phyloP scores from a whole-genome alignment of 2,329 filamentous ascomycete genomes.

The Cladosporium sphaerospermum region DNA sequence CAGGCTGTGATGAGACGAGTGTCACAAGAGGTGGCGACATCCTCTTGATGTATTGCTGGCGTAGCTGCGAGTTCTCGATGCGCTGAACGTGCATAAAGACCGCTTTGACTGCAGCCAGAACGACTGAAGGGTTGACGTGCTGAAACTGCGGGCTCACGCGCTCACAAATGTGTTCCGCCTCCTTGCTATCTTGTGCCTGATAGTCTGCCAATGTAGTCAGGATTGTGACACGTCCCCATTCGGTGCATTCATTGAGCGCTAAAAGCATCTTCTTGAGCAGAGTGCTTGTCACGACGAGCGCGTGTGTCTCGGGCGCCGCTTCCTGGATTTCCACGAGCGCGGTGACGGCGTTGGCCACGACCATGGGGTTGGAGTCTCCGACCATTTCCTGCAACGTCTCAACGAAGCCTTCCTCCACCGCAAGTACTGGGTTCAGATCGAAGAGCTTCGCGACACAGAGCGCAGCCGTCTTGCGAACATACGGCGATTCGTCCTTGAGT shows the following conservation, averaged over 20 bases:
- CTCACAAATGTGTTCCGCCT: slow-evolving; percentile 97
- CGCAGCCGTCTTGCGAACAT: slow-evolving; percentile 95
- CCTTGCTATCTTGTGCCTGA: slow-evolving; percentile 78
- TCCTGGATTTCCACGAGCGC: slow-evolving; percentile 88
- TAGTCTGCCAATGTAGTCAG: slow-evolving; percentile 86
- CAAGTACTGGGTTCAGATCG: slow-evolving; percentile 86
- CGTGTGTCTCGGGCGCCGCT: slow-evolving; percentile 81
- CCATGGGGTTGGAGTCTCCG: slow-evolving; percentile 96
- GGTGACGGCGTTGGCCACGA: slow-evolving; percentile 94
- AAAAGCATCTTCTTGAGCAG: slow-evolving; percentile 93
- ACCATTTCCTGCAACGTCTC: slow-evolving; percentile 93
- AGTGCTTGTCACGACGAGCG: slow-evolving; percentile 72
- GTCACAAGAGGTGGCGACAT: slow-evolving; percentile 97
- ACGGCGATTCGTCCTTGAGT: slow-evolving; percentile 91
- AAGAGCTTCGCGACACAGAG: slow-evolving; percentile 98
- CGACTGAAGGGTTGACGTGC: slow-evolving; percentile 95
- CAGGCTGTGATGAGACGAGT: slow-evolving; percentile 86
- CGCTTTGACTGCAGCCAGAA: slow-evolving; percentile 93
- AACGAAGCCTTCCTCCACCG: slow-evolving; percentile 92
- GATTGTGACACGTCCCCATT: slow-evolving; percentile 96
- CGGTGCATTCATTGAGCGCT: slow-evolving; percentile 95
- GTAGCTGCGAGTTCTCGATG: slow-evolving; percentile 64
- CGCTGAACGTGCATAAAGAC: slow-evolving; percentile 95
- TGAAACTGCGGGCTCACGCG: slow-evolving; percentile 94
- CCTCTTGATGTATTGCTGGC: slow-evolving; percentile 87